Conservation (phyloP, 1,139 yeast genomes). For the Lodderomyces parapsilosis region DNA sequence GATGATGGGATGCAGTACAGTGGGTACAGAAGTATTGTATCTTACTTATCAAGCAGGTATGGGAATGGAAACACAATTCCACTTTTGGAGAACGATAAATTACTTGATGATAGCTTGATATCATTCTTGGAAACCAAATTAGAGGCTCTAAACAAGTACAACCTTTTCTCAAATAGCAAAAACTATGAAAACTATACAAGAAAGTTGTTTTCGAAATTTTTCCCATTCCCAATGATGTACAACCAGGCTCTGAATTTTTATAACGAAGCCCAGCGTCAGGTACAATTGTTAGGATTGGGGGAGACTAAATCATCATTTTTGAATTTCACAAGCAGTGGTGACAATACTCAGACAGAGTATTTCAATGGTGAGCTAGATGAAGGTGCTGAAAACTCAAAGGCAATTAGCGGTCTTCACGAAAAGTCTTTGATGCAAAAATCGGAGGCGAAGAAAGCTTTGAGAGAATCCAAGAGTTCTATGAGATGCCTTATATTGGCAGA, state of each 20-base stretch:
- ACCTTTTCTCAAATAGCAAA: slow-evolving; percentile 54
- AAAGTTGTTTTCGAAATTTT: slow-evolving; percentile 52
- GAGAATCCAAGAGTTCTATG: slow-evolving; percentile 53
- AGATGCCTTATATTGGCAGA: slow-evolving; percentile 47
- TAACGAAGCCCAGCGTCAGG: slow-evolving; percentile 48
- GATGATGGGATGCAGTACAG: slow-evolving; percentile 28
- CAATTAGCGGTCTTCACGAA: slow-evolving; percentile 53
- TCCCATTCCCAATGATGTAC: slow-evolving; percentile 88
- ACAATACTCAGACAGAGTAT: slow-evolving; percentile 26
- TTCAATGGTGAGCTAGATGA: slow-evolving; percentile 24
- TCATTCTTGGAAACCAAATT: slow-evolving; percentile 40
- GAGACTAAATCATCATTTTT: slow-evolving; percentile 31
- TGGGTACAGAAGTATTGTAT: slow-evolving; percentile 52
- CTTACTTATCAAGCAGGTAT: slow-evolving; percentile 23
- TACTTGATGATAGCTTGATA: slow-evolving; percentile 24
- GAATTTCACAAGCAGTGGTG: slow-evolving; percentile 15
- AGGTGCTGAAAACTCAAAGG: slow-evolving; percentile 26
- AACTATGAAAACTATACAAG: slow-evolving; percentile 70
- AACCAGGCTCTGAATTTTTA: slow-evolving; percentile 63
- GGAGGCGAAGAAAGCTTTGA: slow-evolving; percentile 38
- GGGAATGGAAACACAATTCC: not conserved
- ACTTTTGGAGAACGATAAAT: slow-evolving; percentile 17
- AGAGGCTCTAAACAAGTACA: slow-evolving; percentile 56
- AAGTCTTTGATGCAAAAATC: slow-evolving; percentile 44
- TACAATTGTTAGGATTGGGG: slow-evolving; percentile 37